Evolutionary conservation across 192 early-diverging fungal genomes (phyloP).

Genomic region (Podila epicladia): DNA sequence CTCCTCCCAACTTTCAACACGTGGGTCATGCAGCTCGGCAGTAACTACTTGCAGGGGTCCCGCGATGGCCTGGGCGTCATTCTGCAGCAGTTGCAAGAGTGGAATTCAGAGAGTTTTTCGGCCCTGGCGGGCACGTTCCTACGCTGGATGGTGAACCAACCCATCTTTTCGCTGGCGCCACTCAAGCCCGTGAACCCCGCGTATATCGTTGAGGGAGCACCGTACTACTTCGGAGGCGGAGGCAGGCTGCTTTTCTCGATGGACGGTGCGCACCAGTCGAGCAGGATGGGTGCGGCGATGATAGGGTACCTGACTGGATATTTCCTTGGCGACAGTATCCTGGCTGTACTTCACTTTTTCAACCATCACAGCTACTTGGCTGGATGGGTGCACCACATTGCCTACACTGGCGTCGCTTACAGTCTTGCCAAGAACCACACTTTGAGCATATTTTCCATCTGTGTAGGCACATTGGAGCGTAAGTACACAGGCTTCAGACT

Average conservation of each 20-base stretch:
- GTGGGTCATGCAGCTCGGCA: conserved; percentile 15
- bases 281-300: background rate
- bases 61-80: background rate
- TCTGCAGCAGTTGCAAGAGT: background rate
- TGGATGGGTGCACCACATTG: conserved; percentile 27
- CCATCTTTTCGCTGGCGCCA: conserved; percentile 34
- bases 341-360: conserved; percentile 15
- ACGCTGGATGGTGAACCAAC: conserved; percentile 23
- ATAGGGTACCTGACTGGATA: conserved; percentile 29
- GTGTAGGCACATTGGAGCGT: conserved; percentile 28
- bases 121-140: conserved; percentile 8
- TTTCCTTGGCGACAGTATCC: conserved; percentile 9
- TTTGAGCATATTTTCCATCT: conserved; percentile 6
- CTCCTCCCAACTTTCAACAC: conserved; percentile 16
- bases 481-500: background rate
- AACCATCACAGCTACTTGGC: conserved; percentile 3
- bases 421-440: background rate
- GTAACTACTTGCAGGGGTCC: background rate
- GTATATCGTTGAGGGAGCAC: background rate
- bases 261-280: conserved; percentile 19
- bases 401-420: conserved; percentile 7
- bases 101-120: background rate
- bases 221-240: conserved; percentile 38
- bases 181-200: conserved; percentile 8
- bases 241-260: conserved; percentile 26